Evolutionary conservation across 768 basidiomycete species (phyloP), one percentile per base, ranked within the genome.

Genomic region (Sarcomyxa edulis): DNA sequence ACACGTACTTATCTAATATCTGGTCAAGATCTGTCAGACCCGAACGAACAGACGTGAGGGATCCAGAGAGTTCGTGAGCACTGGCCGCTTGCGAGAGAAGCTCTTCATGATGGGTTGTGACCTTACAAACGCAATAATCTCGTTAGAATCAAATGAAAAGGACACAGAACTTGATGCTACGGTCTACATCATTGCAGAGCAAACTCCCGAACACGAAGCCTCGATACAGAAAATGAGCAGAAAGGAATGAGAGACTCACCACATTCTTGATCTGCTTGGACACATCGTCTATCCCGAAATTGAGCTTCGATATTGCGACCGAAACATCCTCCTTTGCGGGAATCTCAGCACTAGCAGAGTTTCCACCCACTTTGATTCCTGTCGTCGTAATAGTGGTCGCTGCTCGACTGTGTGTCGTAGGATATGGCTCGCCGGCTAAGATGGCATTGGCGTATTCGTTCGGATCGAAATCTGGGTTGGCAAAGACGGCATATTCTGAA

Each of bases 391-490:
- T 56, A 26, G 32, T 53, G 40, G n/a, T n/a, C n/a, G n/a, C n/a
- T n/a, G n/a, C n/a, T n/a, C n/a, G n/a, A n/a, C n/a, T n/a, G n/a
- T n/a, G 10, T 71, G 59, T n/a, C n/a, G n/a, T n/a, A 9, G 80
- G 74, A 55, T 94, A 90, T 0, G 78, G 55, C 48, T 92, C 84
- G 18, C 89, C 86, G 4, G 92, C 84, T 16, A 97, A 72, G 38
- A 95, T 75, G 11, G 89, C 81, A 58, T 93, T 93, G 2, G 94
- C 94, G 56, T 94, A 96, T 28, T 86, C 84, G 52, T 88, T 85
- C 11, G 89, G 72, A 55, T 95, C 84, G 58, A 97, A 98, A 23
- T 80, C 70, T 2, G 78, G 57, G 28, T 63, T 70, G 20, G 86
- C 69, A 53, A 96, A 97, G 32, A 82, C 72, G 11, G 79, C 55